Evolutionary conservation across 2,329 filamentous ascomycete species (phyloP).

Genomic region (Cercospora zeina): DNA sequence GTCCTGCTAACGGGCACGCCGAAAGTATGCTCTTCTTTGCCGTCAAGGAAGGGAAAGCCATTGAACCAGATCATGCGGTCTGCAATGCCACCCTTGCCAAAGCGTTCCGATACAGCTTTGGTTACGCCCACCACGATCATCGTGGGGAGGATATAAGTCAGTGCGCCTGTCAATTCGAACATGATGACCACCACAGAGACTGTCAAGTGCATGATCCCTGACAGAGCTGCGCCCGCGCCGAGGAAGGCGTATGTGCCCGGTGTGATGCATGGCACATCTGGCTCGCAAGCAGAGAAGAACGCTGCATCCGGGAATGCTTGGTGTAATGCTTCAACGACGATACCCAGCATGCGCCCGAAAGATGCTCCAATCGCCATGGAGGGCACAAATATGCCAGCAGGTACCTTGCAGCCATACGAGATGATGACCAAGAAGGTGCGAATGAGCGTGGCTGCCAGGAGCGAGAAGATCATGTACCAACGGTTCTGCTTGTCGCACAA

Average conservation of each 20-base stretch:
- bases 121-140: conserved; percentile 99
- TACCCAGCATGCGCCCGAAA: conserved; percentile 91
- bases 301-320: conserved; percentile 77
- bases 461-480: conserved; percentile 73
- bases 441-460: conserved; percentile 76
- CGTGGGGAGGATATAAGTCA: conserved; percentile 94
- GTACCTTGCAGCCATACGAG: conserved; percentile 96
- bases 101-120: conserved; percentile 85
- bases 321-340: conserved; percentile 85
- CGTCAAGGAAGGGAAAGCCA: conserved; percentile 93
- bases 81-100: conserved; percentile 94
- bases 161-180: conserved; percentile 96
- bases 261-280: conserved; percentile 93
- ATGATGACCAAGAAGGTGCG: conserved; percentile 86
- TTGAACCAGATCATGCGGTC: conserved; percentile 99
- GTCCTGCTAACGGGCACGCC: conserved; percentile 82
- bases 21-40: conserved; percentile 96
- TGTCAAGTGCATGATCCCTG: conserved; percentile 97
- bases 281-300: conserved; percentile 86
- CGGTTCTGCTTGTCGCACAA: conserved; percentile 79
- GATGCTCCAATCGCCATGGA: conserved; percentile 97
- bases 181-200: conserved; percentile 98
- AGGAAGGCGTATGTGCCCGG: conserved; percentile 96
- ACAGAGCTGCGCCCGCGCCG: conserved; percentile 85
- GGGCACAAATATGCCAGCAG: conserved; percentile 95